phyloP scores from a whole-genome alignment of 2,329 filamentous ascomycete species.

The Daldinia eschscholtzii region DNA sequence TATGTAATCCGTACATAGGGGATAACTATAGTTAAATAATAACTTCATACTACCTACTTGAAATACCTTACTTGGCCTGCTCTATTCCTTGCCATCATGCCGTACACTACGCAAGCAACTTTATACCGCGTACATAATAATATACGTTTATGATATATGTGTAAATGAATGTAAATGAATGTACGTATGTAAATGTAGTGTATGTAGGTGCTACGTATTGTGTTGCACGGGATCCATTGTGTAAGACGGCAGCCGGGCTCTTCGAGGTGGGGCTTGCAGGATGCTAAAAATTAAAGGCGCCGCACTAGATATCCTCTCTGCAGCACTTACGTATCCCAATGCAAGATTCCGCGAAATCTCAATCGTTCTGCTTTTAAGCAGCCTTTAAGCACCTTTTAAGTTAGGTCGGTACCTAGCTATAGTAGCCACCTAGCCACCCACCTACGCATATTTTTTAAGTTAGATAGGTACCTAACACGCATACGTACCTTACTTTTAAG shows the following conservation, averaged over 20 bases:
- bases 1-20: not conserved
- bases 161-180: not conserved
- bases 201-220: constrained; percentile 13
- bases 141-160: not conserved
- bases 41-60: not conserved
- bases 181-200: constrained; percentile 13
- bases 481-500: not conserved
- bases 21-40: not conserved
- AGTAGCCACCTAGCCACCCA: constrained; percentile 3
- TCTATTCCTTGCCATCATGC: not conserved
- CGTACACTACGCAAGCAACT: constrained; percentile 13
- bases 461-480: not conserved
- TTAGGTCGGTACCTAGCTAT: not conserved
- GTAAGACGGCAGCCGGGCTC: constrained; percentile 44
- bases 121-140: not conserved
- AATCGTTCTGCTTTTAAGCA: constrained; percentile 33
- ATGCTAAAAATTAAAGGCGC: constrained; percentile 40
- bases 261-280: constrained; percentile 43
- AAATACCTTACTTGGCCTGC: not conserved
- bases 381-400: constrained; percentile 3
- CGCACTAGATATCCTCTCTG: constrained; percentile 45
- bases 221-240: constrained; percentile 20
- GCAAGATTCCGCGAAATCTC: constrained; percentile 53
- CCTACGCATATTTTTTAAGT: not conserved
- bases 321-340: constrained; percentile 52